phyloP scores from a whole-genome alignment of 2,329 filamentous ascomycete species.

The Neobulgaria alba region DNA sequence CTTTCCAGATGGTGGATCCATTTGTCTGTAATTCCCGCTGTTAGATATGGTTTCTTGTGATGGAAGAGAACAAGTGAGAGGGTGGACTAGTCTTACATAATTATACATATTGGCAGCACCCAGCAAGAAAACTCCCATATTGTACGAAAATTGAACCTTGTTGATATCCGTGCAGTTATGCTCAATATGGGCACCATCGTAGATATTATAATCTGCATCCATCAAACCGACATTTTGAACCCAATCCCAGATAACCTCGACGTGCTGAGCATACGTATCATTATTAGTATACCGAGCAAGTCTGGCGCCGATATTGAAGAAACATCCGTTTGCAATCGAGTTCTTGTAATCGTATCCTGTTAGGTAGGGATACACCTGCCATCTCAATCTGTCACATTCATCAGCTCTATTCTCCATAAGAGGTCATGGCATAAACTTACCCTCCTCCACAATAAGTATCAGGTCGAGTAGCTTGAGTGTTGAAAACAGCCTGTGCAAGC shows the following conservation, averaged over 20 bases:
- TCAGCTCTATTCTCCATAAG: constrained; percentile 6
- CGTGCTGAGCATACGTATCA: constrained; percentile 69
- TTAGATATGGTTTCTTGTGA: not conserved
- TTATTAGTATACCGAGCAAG: constrained; percentile 74
- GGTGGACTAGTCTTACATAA: constrained; percentile 41
- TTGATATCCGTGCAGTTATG: constrained; percentile 44
- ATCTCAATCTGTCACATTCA: constrained; percentile 47
- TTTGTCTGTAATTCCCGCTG: constrained; percentile 24
- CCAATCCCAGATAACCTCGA: constrained; percentile 63
- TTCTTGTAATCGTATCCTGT: constrained; percentile 56
- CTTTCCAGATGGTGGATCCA: constrained; percentile 31
- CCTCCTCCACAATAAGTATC: constrained; percentile 64
- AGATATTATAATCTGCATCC: constrained; percentile 45
- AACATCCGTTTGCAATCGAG: constrained; percentile 59
- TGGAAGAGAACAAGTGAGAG: constrained; percentile 44
- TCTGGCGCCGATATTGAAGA: constrained; percentile 61
- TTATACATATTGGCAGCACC: constrained; percentile 38
- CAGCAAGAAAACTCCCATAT: constrained; percentile 57
- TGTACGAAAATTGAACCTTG: constrained; percentile 60
- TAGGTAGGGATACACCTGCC: constrained; percentile 73
- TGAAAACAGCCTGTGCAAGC: constrained; percentile 70
- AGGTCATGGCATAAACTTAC: constrained; percentile 12
- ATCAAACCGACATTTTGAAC: constrained; percentile 47
- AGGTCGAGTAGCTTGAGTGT: constrained; percentile 66
- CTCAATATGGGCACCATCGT: constrained; percentile 43